Percentiles rank a stretch among this genome's conserved stretches.
These are phyloP conservation scores for Cryptococcus sp. DNA, from an alignment of 1,284 basidiomycete species.

Conservation along the genomic window DNA sequence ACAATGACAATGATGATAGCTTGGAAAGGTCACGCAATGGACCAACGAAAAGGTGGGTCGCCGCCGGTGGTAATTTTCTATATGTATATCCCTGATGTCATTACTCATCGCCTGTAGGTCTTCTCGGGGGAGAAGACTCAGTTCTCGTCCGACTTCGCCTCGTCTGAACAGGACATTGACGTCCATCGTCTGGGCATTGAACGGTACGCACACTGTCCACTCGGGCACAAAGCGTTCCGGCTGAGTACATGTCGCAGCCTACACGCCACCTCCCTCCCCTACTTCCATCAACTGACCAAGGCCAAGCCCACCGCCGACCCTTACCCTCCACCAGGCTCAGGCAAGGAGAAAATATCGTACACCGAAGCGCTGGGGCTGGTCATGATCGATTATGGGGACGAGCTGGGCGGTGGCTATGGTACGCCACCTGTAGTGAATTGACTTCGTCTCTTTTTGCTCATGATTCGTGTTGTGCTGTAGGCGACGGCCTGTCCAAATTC, in stretches of 20 bases:
- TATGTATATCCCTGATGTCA: neutral
- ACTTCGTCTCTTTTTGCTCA: slow-evolving; percentile 3
- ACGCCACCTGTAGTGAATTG: slow-evolving; percentile 11
- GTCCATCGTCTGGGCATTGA: slow-evolving; percentile 64
- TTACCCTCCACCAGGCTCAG: slow-evolving; percentile 39
- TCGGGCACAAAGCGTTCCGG: neutral
- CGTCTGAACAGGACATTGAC: slow-evolving; percentile 70
- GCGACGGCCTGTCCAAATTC: slow-evolving; percentile 66
- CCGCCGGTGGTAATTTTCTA: neutral
- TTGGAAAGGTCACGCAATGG: slow-evolving; percentile 53
- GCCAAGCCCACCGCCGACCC: slow-evolving; percentile 49
- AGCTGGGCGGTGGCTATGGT: slow-evolving; percentile 69
- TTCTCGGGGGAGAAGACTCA: slow-evolving; percentile 65
- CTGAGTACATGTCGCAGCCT: slow-evolving; percentile 30
- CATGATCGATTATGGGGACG: slow-evolving; percentile 81
- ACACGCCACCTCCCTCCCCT: slow-evolving; percentile 49
- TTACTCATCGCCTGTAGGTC: slow-evolving; percentile 54
- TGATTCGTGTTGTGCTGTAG: slow-evolving; percentile 18
- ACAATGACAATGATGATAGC: slow-evolving; percentile 21
- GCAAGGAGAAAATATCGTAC: slow-evolving; percentile 57
- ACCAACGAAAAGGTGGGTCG: slow-evolving; percentile 47
- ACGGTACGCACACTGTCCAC: slow-evolving; percentile 56
- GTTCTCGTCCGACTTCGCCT: slow-evolving; percentile 65
- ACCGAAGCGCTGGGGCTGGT: slow-evolving; percentile 77
- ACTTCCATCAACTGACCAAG: slow-evolving; percentile 46